phyloP scores from a whole-genome alignment of 2,329 filamentous ascomycete genomes.

The Phialophora expanda region DNA sequence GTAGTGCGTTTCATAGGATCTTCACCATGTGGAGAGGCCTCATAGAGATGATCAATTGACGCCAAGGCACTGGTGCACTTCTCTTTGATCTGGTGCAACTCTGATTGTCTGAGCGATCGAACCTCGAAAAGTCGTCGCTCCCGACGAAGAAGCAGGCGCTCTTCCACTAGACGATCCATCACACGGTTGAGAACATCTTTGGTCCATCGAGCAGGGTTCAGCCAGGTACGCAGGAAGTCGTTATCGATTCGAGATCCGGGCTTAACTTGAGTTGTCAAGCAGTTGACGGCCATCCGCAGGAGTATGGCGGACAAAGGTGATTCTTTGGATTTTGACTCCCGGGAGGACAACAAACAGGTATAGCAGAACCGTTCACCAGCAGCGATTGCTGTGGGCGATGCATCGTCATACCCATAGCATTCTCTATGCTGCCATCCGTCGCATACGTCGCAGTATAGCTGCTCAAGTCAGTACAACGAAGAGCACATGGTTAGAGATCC shows the following conservation, averaged over 20 bases:
- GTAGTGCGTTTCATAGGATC: not conserved
- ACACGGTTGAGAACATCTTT: constrained; percentile 8
- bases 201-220: constrained; percentile 15
- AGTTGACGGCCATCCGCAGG: constrained; percentile 17
- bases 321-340: constrained; percentile 3
- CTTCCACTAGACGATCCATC: constrained; percentile 15
- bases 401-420: constrained; percentile 29
- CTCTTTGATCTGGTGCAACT: constrained; percentile 11
- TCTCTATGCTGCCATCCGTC: constrained; percentile 28
- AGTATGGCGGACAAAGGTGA: constrained; percentile 18
- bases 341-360: constrained; percentile 28
- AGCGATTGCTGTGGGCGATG: not conserved
- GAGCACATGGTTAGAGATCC: not conserved
- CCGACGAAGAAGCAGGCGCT: constrained; percentile 9
- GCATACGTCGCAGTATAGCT: constrained; percentile 31
- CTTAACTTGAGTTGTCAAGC: constrained; percentile 9
- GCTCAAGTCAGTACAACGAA: constrained; percentile 4
- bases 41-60: constrained; percentile 20
- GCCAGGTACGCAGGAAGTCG: constrained; percentile 8
- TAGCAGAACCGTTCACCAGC: constrained; percentile 29
- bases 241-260: constrained; percentile 11
- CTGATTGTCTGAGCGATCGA: constrained; percentile 5
- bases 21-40: not conserved
- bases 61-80: constrained; percentile 22
- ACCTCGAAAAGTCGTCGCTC: constrained; percentile 8